Conservation (phyloP, 1,284 basidiomycete species). For the Cutaneotrichosporon sp. region DNA sequence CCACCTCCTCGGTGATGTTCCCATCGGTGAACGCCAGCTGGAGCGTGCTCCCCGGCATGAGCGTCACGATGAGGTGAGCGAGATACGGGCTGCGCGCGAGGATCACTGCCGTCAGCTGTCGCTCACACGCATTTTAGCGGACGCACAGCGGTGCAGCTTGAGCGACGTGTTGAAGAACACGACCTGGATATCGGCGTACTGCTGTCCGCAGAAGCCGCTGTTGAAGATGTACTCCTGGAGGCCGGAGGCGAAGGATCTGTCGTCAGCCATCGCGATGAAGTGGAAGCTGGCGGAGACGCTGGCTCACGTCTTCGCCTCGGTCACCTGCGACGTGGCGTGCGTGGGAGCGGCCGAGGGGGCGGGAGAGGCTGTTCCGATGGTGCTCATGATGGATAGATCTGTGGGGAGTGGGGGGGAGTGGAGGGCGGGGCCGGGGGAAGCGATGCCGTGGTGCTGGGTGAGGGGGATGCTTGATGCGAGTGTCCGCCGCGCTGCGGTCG, state of each 20-base stretch:
- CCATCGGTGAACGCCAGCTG: conserved; percentile 73
- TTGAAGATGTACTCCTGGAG: conserved; percentile 37
- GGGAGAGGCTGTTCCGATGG: not conserved
- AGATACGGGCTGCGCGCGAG: conserved; percentile 81
- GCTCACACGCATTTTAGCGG: not conserved
- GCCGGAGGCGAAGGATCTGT: conserved; percentile 14
- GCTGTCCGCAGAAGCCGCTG: conserved; percentile 41
- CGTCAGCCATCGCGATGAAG: not conserved
- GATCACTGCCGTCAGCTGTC: conserved; percentile 59
- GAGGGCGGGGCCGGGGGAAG: not conserved
- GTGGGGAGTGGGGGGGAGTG: not conserved
- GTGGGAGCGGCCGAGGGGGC: not conserved
- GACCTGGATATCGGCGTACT: conserved; percentile 47
- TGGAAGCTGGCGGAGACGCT: not conserved
- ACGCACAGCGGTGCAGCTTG: conserved; percentile 50
- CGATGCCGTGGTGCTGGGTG: not conserved
- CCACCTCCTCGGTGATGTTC: conserved; percentile 77
- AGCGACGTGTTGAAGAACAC: conserved; percentile 40
- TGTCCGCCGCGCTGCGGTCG: conserved; percentile 1
- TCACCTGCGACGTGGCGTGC: not conserved
- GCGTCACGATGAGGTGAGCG: conserved; percentile 69
- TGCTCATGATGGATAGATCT: not conserved
- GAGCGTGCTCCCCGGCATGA: conserved; percentile 66
- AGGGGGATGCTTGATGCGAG: conserved; percentile 1
- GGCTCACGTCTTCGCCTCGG: not conserved